Evolutionary conservation across 1,284 basidiomycete species (phyloP), one percentile per base, ranked within the genome.

Genomic region (Waitea zeae): DNA sequence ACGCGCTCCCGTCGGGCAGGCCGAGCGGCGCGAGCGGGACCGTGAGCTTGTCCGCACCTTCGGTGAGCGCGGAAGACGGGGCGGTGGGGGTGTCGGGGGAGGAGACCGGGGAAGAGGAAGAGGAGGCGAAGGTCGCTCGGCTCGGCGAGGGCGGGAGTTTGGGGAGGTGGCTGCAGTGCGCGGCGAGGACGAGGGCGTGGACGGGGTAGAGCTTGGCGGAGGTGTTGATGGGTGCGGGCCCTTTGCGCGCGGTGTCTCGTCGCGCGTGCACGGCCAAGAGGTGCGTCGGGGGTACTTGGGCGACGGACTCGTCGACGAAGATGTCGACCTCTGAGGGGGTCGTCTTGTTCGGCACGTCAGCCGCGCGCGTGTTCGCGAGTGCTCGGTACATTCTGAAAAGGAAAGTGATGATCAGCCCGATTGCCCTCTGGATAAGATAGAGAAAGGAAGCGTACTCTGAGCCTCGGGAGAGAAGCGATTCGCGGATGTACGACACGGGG

Each of bases 131-230:
- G 45, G 33, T 62, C 49, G 19, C 51, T 34, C 38, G 60, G 50
- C 36, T 61, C 58, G 4, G 63, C 60, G 46, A 4, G 4, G 33
- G 4, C 5, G 15, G 22, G 4, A 69, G 51, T 1, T 50, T 37
- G 0, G 67, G 65, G 3, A 77, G 57, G 18, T 59, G 54, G 5
- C 69, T 48, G 38, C 72, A 77, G 44, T 71, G 57, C 1, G 61
- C 45, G 1, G 64, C 63, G 22, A 73, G 58, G 17, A 76, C 58
- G 39, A 74, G 55, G 22, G 63, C 61, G 45, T 78, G 70, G 5
- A 60, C 50, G 3, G 74, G 70, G 44, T 60, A 67, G 33, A 78
- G 54, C 0, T 58, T 59, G 12, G 68, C 57, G 13, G 44, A 56
- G 39, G 49, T 49, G 38, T 39, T 54, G 27, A 41, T 38, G 28